Base-by-base conservation (phyloP, 2,329 filamentous ascomycete genomes). In the Aureobasidium namibiae region DNA sequence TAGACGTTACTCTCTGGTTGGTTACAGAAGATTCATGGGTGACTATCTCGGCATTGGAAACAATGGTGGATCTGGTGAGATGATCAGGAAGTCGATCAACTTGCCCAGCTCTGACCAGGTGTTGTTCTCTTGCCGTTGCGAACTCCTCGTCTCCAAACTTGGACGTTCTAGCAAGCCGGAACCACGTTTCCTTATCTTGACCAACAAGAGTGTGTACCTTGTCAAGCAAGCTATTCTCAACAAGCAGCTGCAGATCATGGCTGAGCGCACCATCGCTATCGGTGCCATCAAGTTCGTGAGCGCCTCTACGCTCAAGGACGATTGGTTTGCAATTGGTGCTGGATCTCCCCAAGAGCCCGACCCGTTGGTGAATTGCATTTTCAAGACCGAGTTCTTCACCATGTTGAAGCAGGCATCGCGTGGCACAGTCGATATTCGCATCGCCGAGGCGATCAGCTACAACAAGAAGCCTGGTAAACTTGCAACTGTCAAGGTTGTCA, bases 371-470 rank as follows among this genome's bases (percentile, higher is more conserved):
- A 95, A 87, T 75, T 99, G 94, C 69, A 78, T 96, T 21, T 85
- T 99, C 73, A 99, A 99, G 78, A 99, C 94, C 0, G 94, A 99
- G 69, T 86, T 99, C 74, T 95, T 97, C 70, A 95, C 92, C 0
- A 92, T 96, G 63, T 85, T 99, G 76, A 85, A 87, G 69, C 85
- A 84, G 53, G 84, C 85, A 56, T 88, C 95, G 74, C 86, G 88
- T 3, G 90, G 88, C 9, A 86, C 89, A 10, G 82, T 95, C 69
- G 90, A 86, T 69, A 75, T 99, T 49, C 90, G 89, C 74, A 87
- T 97, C 63, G 84, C 78, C n/a, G 87, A 94, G 29, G 81, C 76
- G 5, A 92, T 99, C 66, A 90, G 96, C 71, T 99, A 96, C 74
- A 92, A 92, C 70, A 99, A 97, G 81, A 99, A 99, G 75, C 94